These are phyloP conservation scores for Metschnikowia lochheadii DNA, from an alignment of 805 yeast genomes.

Conservation along the genomic window DNA sequence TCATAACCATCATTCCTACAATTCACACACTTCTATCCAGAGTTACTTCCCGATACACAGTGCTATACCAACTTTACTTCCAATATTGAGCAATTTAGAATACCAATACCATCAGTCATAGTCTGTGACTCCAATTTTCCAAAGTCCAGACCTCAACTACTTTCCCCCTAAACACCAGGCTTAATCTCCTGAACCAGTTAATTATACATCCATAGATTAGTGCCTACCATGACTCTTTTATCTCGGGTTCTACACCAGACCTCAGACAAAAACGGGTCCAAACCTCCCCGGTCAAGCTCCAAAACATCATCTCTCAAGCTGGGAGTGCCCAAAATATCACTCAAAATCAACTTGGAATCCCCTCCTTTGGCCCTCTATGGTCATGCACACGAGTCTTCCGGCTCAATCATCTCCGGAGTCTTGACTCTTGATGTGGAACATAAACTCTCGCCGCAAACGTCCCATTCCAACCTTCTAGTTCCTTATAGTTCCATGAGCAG, in stretches of 20 bases:
- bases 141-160: no score
- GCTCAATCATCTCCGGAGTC: slow-evolving; percentile 81
- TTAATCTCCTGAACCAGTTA: no score
- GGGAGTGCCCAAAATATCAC: slow-evolving; percentile 32
- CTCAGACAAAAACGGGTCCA: slow-evolving; percentile 13
- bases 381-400: slow-evolving; percentile 68
- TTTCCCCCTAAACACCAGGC: no score
- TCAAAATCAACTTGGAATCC: slow-evolving; percentile 69
- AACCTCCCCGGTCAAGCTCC: background rate
- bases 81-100: no score
- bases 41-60: no score
- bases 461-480: slow-evolving; percentile 2
- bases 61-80: no score
- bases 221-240: slow-evolving; percentile 18
- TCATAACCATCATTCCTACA: no score
- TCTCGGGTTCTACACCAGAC: slow-evolving; percentile 21
- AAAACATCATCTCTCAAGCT: background rate
- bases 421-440: slow-evolving; percentile 43
- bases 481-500: slow-evolving; percentile 6
- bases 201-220: background rate
- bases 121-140: no score
- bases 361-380: slow-evolving; percentile 92
- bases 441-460: background rate
- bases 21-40: no score
- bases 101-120: no score